A percentile compares a stretch with the other conserved stretches of the same genome.
These are phyloP conservation scores for Prinsepia uniflora DNA, from an alignment of 306 rosid genomes.

Conservation along the genomic window DNA sequence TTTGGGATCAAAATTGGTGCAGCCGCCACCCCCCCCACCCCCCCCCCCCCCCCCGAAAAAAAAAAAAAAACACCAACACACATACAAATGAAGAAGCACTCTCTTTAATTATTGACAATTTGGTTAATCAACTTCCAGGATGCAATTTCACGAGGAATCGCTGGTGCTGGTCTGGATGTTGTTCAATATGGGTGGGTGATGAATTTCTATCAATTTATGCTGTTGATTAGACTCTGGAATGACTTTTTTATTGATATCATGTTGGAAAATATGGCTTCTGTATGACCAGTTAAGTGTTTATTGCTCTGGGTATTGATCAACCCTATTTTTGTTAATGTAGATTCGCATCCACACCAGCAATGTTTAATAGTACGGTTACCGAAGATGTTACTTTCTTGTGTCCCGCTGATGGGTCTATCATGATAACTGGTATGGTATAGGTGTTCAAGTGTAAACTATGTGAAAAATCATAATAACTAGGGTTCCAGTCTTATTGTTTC, in stretches of 20 bases:
- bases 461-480: conserved; percentile 8
- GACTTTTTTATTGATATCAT: conserved; percentile 11
- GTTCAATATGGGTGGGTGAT: conserved; percentile 85
- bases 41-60: no score
- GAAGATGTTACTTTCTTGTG: conserved; percentile 55
- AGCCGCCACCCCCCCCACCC: neutral
- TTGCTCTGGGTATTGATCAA: neutral
- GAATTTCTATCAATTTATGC: neutral
- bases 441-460: conserved; percentile 13
- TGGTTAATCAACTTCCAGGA: conserved; percentile 54
- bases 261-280: neutral
- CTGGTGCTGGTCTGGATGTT: conserved; percentile 72
- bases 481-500: neutral
- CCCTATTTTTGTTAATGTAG: conserved; percentile 37
- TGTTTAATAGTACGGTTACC: conserved; percentile 88
- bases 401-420: conserved; percentile 85
- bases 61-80: no score
- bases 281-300: neutral
- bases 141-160: conserved; percentile 79
- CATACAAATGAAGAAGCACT: no score
- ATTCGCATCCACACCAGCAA: conserved; percentile 94
- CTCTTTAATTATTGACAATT: conserved; percentile 22
- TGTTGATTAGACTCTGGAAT: conserved; percentile 15
- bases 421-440: conserved; percentile 76
- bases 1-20: neutral